Evolutionary conservation across 768 basidiomycete species (phyloP), one percentile per base, ranked within the genome.

Genomic region (Gloeophyllum trabeum): DNA sequence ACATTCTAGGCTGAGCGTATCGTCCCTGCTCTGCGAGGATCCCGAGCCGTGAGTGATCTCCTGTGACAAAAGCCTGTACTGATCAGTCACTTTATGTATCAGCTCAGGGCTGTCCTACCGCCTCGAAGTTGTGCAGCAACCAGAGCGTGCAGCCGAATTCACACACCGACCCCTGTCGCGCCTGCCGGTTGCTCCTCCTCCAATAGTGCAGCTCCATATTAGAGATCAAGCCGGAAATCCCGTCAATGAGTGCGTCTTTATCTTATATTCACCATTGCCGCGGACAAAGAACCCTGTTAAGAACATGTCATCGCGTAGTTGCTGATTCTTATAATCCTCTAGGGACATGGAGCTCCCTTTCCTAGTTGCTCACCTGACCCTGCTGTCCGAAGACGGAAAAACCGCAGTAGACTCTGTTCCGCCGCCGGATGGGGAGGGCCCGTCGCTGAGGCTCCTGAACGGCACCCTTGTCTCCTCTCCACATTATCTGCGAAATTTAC

Each of bases 321-420:
- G 24, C 3, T 32, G 12, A 5, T n/a, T 25, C 28, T 32, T 16
- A 10, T 16, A 10, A 44, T 48, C 50, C 46, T 54, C 46, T 48
- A 93, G 91, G 35, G 83, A 90, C 59, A 69, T 75, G 50, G 91
- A 93, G 52, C 66, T 92, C 34, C 88, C 88, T 4, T 96, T 92
- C 61, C 71, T 96, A 35, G 71, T 93, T 48, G 85, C 88, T 23
- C 82, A 90, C 53, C 63, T 92, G 40, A 81, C 86, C 3, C 60
- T 94, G 24, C 79, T 73, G 55, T 75, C 76, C 22, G 79, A 68
- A 19, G 81, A 88, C 46, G 89, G 86, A 13, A 51, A 61, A 38
- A 69, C 67, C 20, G 57, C 75, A 16, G 55, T 87, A 56, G 81
- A 88, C 50, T 70, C 76, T 62, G 75, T 74, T n/a, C 69, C 75